Conservation (phyloP, 2,329 filamentous ascomycete species). For the Atkinsonella hypoxylon region DNA sequence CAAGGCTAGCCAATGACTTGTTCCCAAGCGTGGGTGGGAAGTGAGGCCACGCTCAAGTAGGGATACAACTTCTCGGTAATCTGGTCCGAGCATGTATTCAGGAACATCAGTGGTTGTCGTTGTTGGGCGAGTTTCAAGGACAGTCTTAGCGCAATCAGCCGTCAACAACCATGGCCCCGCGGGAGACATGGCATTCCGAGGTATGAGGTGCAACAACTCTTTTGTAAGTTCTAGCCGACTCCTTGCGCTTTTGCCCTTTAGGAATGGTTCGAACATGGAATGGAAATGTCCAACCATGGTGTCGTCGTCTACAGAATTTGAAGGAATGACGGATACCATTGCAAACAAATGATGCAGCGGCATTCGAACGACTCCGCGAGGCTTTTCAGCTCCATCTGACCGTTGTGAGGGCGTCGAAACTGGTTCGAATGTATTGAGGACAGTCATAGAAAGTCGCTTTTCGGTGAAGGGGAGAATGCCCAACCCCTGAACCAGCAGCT, state of each 20-base stretch:
- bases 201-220: constrained; percentile 39
- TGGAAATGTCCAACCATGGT: constrained; percentile 33
- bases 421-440: constrained; percentile 46
- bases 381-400: constrained; percentile 38
- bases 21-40: constrained; percentile 34
- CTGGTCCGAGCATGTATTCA: constrained; percentile 44
- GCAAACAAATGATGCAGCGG: constrained; percentile 56
- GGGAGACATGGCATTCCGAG: constrained; percentile 31
- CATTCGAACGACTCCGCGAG: constrained; percentile 37
- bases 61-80: constrained; percentile 57
- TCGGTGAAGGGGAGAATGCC: constrained; percentile 52
- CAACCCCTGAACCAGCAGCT: constrained; percentile 36
- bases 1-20: constrained; percentile 38
- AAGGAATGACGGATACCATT: constrained; percentile 41
- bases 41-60: constrained; percentile 53
- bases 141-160: constrained; percentile 31
- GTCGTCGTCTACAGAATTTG: constrained; percentile 35
- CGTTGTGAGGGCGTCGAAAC: constrained; percentile 56
- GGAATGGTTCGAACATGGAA: constrained; percentile 46
- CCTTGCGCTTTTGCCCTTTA: constrained; percentile 34
- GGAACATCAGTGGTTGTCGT: neutral
- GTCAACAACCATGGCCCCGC: constrained; percentile 41
- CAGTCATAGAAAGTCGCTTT: constrained; percentile 39
- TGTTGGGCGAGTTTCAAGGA: constrained; percentile 23
- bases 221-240: constrained; percentile 33